These are phyloP conservation scores for Yamadazyma sp. DNA, from an alignment of 805 yeast genomes.

Conservation along the genomic window DNA sequence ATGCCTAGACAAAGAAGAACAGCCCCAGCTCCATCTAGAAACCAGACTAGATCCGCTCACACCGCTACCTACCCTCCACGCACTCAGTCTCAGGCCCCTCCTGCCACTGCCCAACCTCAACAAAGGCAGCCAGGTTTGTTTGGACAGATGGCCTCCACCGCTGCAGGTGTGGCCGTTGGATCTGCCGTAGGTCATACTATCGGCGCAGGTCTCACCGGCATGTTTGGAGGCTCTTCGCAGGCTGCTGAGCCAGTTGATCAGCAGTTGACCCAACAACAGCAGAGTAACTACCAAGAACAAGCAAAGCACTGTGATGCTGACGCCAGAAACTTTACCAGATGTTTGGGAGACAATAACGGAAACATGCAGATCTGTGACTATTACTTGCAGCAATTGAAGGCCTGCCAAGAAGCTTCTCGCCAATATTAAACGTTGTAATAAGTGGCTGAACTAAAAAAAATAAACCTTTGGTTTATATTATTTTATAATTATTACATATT, in stretches of 20 bases:
- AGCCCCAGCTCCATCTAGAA: slow-evolving; percentile 44
- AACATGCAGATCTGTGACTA: slow-evolving; percentile 96
- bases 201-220: slow-evolving; percentile 88
- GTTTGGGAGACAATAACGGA: slow-evolving; percentile 90
- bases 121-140: slow-evolving; percentile 78
- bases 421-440: slow-evolving; percentile 54
- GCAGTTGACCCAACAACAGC: slow-evolving; percentile 40
- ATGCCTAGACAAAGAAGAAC: slow-evolving; percentile 58
- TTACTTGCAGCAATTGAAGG: slow-evolving; percentile 95
- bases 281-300: slow-evolving; percentile 38
- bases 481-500: slow-evolving; percentile 4
- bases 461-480: too few species aligned
- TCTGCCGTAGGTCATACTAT: slow-evolving; percentile 95
- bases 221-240: slow-evolving; percentile 74
- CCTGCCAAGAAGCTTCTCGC: slow-evolving; percentile 92
- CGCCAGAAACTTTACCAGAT: slow-evolving; percentile 93
- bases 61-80: slow-evolving; percentile 65
- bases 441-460: too few species aligned
- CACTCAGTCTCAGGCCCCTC: slow-evolving; percentile 19
- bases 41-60: slow-evolving; percentile 68
- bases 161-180: slow-evolving; percentile 99
- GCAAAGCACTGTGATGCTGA: slow-evolving; percentile 79
- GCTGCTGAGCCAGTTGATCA: slow-evolving; percentile 40
- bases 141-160: slow-evolving; percentile 97
- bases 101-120: slow-evolving; percentile 51